A percentile compares a stretch with the other conserved stretches of the same genome.
Conservation (phyloP, 108 stramenopile genomes). For the Poteriospumella lacustris region DNA sequence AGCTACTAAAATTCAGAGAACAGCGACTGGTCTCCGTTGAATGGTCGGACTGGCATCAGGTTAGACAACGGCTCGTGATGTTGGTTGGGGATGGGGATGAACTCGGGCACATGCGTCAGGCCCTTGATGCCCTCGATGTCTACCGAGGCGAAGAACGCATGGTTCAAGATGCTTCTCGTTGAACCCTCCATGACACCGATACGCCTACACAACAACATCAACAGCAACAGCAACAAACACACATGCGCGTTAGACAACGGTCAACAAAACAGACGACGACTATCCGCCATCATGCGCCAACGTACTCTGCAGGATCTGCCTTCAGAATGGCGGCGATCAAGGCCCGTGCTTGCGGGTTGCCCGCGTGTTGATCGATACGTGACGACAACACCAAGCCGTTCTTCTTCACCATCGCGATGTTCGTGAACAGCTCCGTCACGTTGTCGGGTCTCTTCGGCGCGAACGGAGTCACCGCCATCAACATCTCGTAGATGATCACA, state of each 20-base stretch:
- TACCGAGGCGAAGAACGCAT: not conserved
- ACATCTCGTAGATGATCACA: constrained; percentile 64
- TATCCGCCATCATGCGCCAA: no score
- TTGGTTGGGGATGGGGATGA: not conserved
- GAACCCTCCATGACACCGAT: constrained; percentile 14
- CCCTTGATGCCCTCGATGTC: constrained; percentile 17
- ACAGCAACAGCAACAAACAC: no score
- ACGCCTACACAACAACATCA: constrained; percentile 20
- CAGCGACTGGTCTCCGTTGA: constrained; percentile 1
- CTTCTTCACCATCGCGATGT: constrained; percentile 38
- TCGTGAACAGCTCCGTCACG: constrained; percentile 49
- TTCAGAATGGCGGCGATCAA: constrained; percentile 13
- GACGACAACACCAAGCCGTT: constrained; percentile 24
- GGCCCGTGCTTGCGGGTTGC: not conserved
- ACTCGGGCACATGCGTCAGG: not conserved
- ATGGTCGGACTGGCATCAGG: constrained; percentile 12
- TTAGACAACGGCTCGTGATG: constrained; percentile 10
- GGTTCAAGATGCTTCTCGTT: constrained; percentile 2
- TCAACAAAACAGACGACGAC: no score
- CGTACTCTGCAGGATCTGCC: constrained; percentile 28
- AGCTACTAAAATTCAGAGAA: constrained; percentile 17
- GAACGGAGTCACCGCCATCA: constrained; percentile 62
- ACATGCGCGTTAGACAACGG: no score
- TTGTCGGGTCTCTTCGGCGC: constrained; percentile 33
- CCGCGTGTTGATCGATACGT: constrained; percentile 17